These are phyloP conservation scores for Aureobasidium sp. DNA, from an alignment of 2,329 filamentous ascomycete genomes.

Conservation along the genomic window DNA sequence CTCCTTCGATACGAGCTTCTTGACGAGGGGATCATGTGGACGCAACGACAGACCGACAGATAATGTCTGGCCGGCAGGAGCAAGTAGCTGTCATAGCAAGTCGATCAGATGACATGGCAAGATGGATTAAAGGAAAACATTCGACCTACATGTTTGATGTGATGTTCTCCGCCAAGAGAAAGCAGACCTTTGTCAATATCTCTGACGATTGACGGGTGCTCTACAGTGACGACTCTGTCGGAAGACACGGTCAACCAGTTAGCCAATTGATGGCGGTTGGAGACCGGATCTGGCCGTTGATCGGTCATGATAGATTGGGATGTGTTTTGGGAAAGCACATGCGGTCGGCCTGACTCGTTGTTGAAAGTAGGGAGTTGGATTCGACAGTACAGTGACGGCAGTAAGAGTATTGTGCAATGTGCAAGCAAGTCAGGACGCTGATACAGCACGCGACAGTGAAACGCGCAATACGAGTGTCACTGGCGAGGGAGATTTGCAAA, in stretches of 20 bases:
- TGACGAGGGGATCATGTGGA: constrained; percentile 68
- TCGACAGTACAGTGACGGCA: background rate
- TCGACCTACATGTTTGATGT: constrained; percentile 42
- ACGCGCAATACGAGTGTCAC: background rate
- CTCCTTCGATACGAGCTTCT: constrained; percentile 68
- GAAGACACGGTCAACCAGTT: constrained; percentile 26
- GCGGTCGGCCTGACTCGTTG: background rate
- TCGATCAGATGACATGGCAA: constrained; percentile 2
- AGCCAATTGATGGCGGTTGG: constrained; percentile 8
- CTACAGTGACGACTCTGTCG: constrained; percentile 49
- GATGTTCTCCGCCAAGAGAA: constrained; percentile 50
- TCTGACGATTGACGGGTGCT: constrained; percentile 58
- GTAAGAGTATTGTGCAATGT: background rate
- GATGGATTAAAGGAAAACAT: background rate
- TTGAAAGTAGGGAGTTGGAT: background rate
- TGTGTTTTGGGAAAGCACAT: background rate
- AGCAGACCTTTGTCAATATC: constrained; percentile 55
- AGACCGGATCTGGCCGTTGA: constrained; percentile 7
- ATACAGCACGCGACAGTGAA: background rate
- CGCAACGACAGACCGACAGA: constrained; percentile 60
- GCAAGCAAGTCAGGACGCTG: background rate
- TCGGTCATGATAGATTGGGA: constrained; percentile 7
- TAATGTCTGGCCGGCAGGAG: background rate
- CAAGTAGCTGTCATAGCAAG: constrained; percentile 10
- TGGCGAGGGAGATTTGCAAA: background rate